Evolutionary conservation across 345 rosid genomes (phyloP).

Genomic region (Nasturtium officinale): DNA sequence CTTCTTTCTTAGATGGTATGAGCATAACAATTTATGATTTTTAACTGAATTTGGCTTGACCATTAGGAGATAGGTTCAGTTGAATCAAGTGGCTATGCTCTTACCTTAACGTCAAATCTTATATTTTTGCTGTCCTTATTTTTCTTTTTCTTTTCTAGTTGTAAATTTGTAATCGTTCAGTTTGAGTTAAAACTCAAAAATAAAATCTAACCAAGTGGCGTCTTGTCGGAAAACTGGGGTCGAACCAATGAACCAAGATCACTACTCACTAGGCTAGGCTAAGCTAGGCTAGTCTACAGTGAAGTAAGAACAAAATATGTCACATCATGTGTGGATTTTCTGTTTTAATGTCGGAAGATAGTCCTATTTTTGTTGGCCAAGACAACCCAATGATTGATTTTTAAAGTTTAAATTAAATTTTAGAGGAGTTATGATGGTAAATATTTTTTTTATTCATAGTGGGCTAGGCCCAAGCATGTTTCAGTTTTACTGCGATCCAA

Average conservation of each 20-base stretch:
- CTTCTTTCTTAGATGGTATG: not conserved
- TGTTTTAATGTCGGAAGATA: slow-evolving; percentile 4
- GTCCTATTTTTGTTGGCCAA: slow-evolving; percentile 24
- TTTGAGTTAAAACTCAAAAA: no score
- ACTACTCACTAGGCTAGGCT: slow-evolving; percentile 5
- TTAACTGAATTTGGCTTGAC: not conserved
- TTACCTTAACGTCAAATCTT: no score
- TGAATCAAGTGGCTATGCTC: no score
- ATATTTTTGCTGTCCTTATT: no score
- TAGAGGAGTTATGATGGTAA: not conserved
- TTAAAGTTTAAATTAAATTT: not conserved
- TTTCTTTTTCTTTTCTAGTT: no score
- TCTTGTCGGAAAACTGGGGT: slow-evolving; percentile 33
- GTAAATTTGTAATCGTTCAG: no score
- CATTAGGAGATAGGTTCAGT: not conserved
- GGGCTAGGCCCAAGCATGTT: slow-evolving; percentile 31
- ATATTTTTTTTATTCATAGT: not conserved
- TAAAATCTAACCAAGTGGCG: slow-evolving; percentile 23
- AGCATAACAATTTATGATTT: not conserved
- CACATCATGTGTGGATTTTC: slow-evolving; percentile 23
- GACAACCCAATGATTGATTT: slow-evolving; percentile 29
- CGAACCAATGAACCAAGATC: slow-evolving; percentile 20
- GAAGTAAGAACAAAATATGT: slow-evolving; percentile 18
- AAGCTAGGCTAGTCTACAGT: slow-evolving; percentile 20
- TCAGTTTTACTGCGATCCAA: slow-evolving; percentile 6